Evolutionary conservation across 1,139 yeast species (phyloP).

Genomic region (Yamadazyma trypodendri): DNA sequence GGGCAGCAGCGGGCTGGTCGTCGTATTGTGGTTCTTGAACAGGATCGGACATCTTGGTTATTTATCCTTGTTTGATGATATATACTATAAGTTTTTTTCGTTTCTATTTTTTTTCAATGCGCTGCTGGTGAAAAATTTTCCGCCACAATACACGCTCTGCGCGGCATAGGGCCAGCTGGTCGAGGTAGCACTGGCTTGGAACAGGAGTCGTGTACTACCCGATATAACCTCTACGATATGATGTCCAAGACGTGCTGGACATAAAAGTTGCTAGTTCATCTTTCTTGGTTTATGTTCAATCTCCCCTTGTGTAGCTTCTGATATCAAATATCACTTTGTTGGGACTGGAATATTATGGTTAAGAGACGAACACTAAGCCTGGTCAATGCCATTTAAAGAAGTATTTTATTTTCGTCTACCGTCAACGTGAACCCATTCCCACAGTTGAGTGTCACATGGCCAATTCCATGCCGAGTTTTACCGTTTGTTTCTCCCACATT

Average conservation of each 20-base stretch:
- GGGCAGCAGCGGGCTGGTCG: conserved; percentile 9
- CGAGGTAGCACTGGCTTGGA: no score
- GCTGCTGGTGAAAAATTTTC: conserved; percentile 5
- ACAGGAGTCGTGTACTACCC: no score
- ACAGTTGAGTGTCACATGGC: conserved; percentile 49
- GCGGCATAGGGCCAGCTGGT: conserved; percentile 26
- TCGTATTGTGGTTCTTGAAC: conserved; percentile 6
- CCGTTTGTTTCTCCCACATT: conserved; percentile 61
- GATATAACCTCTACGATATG: no score
- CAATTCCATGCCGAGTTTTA: conserved; percentile 61
- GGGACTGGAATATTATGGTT: no score
- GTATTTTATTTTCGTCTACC: conserved; percentile 53
- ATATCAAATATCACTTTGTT: no score
- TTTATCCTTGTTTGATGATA: background rate
- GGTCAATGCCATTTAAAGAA: conserved; percentile 38
- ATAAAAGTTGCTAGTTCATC: no score
- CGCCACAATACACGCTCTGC: background rate
- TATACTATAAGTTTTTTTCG: background rate
- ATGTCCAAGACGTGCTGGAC: no score
- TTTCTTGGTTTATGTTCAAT: no score
- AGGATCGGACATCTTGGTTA: conserved; percentile 10
- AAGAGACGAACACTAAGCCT: background rate
- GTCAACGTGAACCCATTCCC: conserved; percentile 50
- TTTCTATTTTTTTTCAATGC: conserved; percentile 1
- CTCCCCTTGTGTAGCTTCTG: no score